Conservation (phyloP, 1,139 yeast species). For the Pichia sp. region DNA sequence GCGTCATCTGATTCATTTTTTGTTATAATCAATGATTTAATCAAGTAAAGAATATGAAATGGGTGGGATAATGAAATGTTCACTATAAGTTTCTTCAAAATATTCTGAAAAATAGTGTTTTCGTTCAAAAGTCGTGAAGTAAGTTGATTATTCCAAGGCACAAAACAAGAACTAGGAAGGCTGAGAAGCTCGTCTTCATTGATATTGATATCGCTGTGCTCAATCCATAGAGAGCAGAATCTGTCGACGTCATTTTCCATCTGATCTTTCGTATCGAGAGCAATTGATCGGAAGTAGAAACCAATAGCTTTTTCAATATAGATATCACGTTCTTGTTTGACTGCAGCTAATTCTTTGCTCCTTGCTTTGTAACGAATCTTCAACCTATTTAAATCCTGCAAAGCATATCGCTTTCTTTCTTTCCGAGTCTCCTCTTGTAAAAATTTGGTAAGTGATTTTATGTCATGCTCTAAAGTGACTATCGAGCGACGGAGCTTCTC, state of each 20-base stretch:
- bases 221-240: constrained; percentile 85
- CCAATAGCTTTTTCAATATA: constrained; percentile 57
- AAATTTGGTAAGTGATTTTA: constrained; percentile 45
- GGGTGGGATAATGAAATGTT: constrained; percentile 64
- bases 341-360: constrained; percentile 40
- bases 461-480: constrained; percentile 40
- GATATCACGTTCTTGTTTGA: constrained; percentile 37
- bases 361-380: constrained; percentile 50
- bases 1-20: constrained; percentile 34
- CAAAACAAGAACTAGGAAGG: constrained; percentile 58
- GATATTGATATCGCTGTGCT: constrained; percentile 35
- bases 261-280: constrained; percentile 38
- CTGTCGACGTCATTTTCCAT: constrained; percentile 65
- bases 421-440: constrained; percentile 38
- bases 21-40: constrained; percentile 53
- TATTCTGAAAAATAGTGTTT: constrained; percentile 48
- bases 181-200: constrained; percentile 17
- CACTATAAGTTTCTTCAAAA: constrained; percentile 48
- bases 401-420: constrained; percentile 36
- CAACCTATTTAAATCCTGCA: constrained; percentile 45
- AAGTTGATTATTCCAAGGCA: constrained; percentile 82
- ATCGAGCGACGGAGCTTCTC: constrained; percentile 40
- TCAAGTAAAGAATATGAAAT: constrained; percentile 66
- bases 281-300: constrained; percentile 55
- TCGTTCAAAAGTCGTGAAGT: constrained; percentile 64